A percentile compares a stretch with the other conserved stretches of the same genome.
Conservation (phyloP, 1,284 basidiomycete species). For the Tylopilus sp. region DNA sequence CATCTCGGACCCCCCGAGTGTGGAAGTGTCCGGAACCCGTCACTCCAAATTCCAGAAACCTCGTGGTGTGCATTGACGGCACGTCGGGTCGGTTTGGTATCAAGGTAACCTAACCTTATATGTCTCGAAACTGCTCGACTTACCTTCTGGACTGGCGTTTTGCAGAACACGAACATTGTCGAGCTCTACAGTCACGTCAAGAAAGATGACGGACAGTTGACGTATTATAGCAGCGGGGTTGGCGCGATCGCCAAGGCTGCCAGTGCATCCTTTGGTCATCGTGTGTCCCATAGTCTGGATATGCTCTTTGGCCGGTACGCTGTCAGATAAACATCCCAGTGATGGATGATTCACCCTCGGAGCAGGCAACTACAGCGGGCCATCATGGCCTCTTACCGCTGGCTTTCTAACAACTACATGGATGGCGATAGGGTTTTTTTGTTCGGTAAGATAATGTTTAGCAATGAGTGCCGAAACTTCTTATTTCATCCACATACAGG, state of each 20-base stretch:
- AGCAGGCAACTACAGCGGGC: slow-evolving; percentile 45
- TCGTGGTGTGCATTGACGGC: slow-evolving; percentile 51
- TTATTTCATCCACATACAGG: slow-evolving; percentile 35
- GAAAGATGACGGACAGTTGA: slow-evolving; percentile 44
- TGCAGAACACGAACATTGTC: slow-evolving; percentile 49
- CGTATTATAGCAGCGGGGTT: slow-evolving; percentile 51
- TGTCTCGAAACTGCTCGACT: not conserved
- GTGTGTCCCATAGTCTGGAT: slow-evolving; percentile 36
- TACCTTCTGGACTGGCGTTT: not conserved
- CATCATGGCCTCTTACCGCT: slow-evolving; percentile 48
- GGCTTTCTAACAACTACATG: slow-evolving; percentile 48
- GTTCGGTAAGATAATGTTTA: slow-evolving; percentile 40
- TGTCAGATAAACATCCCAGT: not conserved
- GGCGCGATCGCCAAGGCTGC: slow-evolving; percentile 41
- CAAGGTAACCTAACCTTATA: slow-evolving; percentile 32
- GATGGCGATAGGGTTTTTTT: slow-evolving; percentile 47
- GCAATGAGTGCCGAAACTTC: not conserved
- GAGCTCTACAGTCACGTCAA: slow-evolving; percentile 47
- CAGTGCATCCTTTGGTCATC: slow-evolving; percentile 16
- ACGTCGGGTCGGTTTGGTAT: slow-evolving; percentile 48
- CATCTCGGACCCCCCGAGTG: not conserved
- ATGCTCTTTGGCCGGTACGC: slow-evolving; percentile 44
- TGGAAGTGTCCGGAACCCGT: not conserved
- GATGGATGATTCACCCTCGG: not conserved
- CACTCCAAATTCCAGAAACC: slow-evolving; percentile 35